Evolutionary conservation across 1,139 yeast genomes (phyloP), one percentile per base, ranked within the genome.

Genomic region (Diutina mesorugosa): DNA sequence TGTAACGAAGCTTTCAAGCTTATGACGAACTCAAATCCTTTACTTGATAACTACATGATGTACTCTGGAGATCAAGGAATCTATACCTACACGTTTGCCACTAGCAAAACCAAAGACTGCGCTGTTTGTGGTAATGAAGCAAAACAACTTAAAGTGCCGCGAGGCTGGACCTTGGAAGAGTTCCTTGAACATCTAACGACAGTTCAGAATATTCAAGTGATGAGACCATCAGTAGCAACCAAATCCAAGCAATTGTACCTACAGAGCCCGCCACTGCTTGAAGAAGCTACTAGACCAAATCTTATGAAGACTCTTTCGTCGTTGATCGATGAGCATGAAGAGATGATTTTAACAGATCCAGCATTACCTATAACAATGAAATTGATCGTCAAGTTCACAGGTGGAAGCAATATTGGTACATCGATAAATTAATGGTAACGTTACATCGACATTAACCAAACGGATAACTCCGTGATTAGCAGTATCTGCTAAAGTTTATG

Each of bases 1-100:
- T 88, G 96, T 65, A 87, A 87, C 63, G 97, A 91, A 66, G 90
- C 88, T 1, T 81, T 90, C 68, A 91, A 91, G 65, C 73, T 90
- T 30, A 76, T 87, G 32, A 84, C 96, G 0, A 79, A 83, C 56
- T 73, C 82, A 58, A 85, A 84, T 63, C 91, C 90, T 0, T 76
- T 77, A 47, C 71, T 90, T 62, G 81, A 84, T 61, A 91, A 90
- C 68, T 88, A 88, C 67, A 85, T 90, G 89, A 87, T 87, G 84
- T 89, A 89, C 65, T 80, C 90, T 10, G 96, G 96, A 0, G 84
- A 85, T 58, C 85, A 84, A 58, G 85, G 90, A 0, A 83, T 86
- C 3, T 88, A 84, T 70, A 83, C 90, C 0, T 86, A 85, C 63
- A 82, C 90, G 7, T 88, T 85, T 66, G 72, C 80, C 48, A 84